Percentiles rank a stretch among this genome's conserved stretches.
phyloP scores from a whole-genome alignment of 2,329 filamentous ascomycete genomes.

The Colletotrichum sp. region DNA sequence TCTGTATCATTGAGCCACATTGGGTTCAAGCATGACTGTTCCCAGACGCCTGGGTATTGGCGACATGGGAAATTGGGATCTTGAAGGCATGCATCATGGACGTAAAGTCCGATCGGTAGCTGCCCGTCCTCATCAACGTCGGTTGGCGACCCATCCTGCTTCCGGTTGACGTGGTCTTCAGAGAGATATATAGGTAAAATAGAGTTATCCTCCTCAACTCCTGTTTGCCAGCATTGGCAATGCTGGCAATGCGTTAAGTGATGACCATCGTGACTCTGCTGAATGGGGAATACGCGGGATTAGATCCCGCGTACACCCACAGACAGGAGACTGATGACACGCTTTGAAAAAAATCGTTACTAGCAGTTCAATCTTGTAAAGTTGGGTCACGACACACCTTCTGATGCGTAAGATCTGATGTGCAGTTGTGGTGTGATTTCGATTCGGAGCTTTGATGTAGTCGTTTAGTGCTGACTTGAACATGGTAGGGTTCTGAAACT shows the following conservation, averaged over 20 bases:
- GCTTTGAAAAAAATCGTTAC: no score
- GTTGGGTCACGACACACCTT: no score
- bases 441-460: no score
- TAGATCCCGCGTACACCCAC: not conserved
- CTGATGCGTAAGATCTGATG: no score
- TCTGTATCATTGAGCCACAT: no score
- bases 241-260: not conserved
- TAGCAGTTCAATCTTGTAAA: no score
- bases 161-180: not conserved
- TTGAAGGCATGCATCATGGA: not conserved
- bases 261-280: not conserved
- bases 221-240: not conserved
- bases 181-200: not conserved
- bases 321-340: no score
- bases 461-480: no score
- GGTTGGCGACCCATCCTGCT: not conserved
- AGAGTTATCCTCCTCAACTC: not conserved
- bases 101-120: not conserved
- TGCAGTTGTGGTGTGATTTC: no score
- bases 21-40: not conserved
- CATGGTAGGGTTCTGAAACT: no score
- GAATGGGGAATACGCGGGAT: not conserved
- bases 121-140: not conserved
- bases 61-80: not conserved
- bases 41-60: not conserved